A percentile compares a stretch with the other conserved stretches of the same genome.
These are phyloP conservation scores for Glonium stellatum DNA, from an alignment of 495 filamentous ascomycete genomes.

Conservation along the genomic window DNA sequence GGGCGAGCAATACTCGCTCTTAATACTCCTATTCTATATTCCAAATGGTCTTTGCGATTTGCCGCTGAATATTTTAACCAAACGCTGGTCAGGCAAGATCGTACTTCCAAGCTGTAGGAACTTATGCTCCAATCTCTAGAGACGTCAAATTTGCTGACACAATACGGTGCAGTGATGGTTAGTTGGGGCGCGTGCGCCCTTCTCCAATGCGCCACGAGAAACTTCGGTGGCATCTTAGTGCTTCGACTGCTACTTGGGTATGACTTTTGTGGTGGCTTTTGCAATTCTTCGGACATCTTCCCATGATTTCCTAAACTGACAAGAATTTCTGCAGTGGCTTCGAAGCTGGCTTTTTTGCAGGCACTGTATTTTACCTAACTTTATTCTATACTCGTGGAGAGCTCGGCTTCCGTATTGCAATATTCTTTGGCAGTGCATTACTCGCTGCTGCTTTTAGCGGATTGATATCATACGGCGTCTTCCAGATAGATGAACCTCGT, in stretches of 20 bases:
- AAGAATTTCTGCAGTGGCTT: conserved; percentile 3
- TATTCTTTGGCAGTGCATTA: conserved; percentile 26
- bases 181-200: conserved; percentile 10
- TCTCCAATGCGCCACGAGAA: conserved; percentile 10
- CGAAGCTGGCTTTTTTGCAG: conserved; percentile 31
- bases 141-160: not conserved
- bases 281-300: not conserved
- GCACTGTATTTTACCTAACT: conserved; percentile 32
- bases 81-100: conserved; percentile 18
- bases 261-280: not conserved
- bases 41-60: conserved; percentile 23
- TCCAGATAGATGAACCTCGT: conserved; percentile 22
- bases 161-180: conserved; percentile 3
- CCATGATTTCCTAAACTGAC: not conserved
- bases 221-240: conserved; percentile 30
- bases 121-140: not conserved
- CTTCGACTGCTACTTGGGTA: conserved; percentile 9
- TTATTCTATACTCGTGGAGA: conserved; percentile 41
- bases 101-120: conserved; percentile 25
- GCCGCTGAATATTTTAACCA: conserved; percentile 19
- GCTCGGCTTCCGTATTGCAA: conserved; percentile 30
- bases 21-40: conserved; percentile 32
- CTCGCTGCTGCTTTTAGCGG: conserved; percentile 26
- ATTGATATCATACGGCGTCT: conserved; percentile 31
- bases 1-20: conserved; percentile 29